These are phyloP conservation scores for Yamadazyma pseudoaaseri DNA, from an alignment of 1,139 yeast genomes.

Conservation along the genomic window DNA sequence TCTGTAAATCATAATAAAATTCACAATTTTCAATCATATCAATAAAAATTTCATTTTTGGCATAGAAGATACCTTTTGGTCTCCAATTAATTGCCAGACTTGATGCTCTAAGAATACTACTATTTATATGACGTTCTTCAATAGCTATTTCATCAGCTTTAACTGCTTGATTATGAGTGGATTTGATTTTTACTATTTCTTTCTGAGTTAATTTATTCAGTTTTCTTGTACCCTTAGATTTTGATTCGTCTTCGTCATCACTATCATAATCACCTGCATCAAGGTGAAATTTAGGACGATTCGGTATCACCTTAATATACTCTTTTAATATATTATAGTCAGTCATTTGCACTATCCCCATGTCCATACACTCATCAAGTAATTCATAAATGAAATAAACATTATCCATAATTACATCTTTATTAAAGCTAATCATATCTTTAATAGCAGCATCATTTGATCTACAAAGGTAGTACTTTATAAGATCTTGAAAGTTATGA, in stretches of 20 bases:
- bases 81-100: conserved; percentile 48
- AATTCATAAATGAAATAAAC: conserved; percentile 40
- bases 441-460: conserved; percentile 1
- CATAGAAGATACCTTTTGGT: conserved; percentile 47
- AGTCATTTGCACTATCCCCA: conserved; percentile 43
- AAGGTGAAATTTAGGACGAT: conserved; percentile 22
- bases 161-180: conserved; percentile 43
- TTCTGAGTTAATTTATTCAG: conserved; percentile 12
- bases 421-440: conserved; percentile 16
- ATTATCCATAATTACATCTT: conserved; percentile 40
- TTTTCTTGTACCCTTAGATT: conserved; percentile 10
- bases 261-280: conserved; percentile 11
- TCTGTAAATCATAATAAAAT: conserved; percentile 36
- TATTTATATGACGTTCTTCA: conserved; percentile 43
- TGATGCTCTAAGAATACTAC: conserved; percentile 52
- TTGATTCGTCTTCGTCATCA: conserved; percentile 5
- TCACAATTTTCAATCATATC: conserved; percentile 44
- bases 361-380: conserved; percentile 47
- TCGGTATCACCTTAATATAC: conserved; percentile 41
- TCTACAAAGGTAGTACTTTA: conserved; percentile 30
- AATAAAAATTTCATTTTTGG: conserved; percentile 46
- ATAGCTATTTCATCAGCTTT: conserved; percentile 29
- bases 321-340: conserved; percentile 46
- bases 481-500: conserved; percentile 29
- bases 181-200: conserved; percentile 23